phyloP scores from a whole-genome alignment of 2,329 filamentous ascomycete genomes.

The Trichoderma sp. region DNA sequence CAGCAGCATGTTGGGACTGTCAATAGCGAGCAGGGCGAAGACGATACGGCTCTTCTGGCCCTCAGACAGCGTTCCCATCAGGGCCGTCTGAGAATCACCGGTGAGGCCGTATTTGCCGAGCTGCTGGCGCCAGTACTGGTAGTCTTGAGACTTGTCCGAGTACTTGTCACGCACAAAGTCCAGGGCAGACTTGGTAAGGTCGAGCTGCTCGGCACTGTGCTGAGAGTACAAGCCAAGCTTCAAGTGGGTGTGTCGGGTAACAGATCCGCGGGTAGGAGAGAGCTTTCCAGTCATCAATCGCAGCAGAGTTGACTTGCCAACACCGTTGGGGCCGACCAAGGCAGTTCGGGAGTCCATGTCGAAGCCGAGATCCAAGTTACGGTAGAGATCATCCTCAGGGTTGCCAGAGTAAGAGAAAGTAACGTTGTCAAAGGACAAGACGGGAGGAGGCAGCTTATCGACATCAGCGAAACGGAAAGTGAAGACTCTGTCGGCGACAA shows the following conservation, averaged over 20 bases:
- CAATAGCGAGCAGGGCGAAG: slow-evolving; percentile 93
- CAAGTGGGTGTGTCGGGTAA: slow-evolving; percentile 94
- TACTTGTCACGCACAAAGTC: slow-evolving; percentile 99
- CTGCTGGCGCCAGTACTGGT: slow-evolving; percentile 99
- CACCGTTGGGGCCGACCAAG: slow-evolving; percentile 97
- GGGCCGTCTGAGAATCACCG: slow-evolving; percentile 90
- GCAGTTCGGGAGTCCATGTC: slow-evolving; percentile 99
- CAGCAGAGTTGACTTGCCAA: slow-evolving; percentile 95
- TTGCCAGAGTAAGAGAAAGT: slow-evolving; percentile 98
- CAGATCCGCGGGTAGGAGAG: slow-evolving; percentile 77
- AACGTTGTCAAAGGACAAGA: slow-evolving; percentile 94
- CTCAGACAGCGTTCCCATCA: slow-evolving; percentile 97
- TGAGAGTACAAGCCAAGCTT: slow-evolving; percentile 98
- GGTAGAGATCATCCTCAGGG: slow-evolving; percentile 87
- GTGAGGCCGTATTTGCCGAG: slow-evolving; percentile 92
- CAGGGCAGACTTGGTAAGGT: slow-evolving; percentile 94
- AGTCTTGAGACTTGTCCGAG: slow-evolving; percentile 84
- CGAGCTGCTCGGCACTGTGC: slow-evolving; percentile 97
- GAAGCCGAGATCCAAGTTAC: slow-evolving; percentile 95
- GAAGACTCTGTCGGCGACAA: slow-evolving; percentile 83
- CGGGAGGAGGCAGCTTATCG: slow-evolving; percentile 97
- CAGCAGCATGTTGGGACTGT: slow-evolving; percentile 94
- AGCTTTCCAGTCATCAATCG: slow-evolving; percentile 96
- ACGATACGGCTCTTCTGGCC: slow-evolving; percentile 98
- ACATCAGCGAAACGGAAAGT: slow-evolving; percentile 98